Conservation (phyloP, 139 green algal species). For the Marvania coccoides region DNA sequence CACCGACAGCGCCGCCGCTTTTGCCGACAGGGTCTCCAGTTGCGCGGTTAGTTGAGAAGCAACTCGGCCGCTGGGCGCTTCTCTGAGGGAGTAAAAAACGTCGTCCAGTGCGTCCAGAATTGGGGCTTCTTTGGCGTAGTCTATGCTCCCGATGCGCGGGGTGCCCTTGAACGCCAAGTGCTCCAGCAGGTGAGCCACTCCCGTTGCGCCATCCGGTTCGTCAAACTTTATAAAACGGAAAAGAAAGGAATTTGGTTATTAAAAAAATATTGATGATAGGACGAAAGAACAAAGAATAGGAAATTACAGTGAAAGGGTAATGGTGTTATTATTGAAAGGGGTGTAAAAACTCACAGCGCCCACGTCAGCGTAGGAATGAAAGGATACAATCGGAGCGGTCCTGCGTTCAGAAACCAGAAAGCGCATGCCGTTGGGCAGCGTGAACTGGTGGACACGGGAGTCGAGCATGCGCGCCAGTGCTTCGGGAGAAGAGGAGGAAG, state of each 20-base stretch:
- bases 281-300: too few relatives aligned
- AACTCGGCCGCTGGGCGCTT: neutral
- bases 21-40: conserved; percentile 24
- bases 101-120: conserved; percentile 69
- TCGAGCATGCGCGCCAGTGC: conserved; percentile 29
- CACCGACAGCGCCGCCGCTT: conserved; percentile 41
- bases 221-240: too few relatives aligned
- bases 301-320: too few relatives aligned
- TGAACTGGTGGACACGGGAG: conserved; percentile 63
- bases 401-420: conserved; percentile 74
- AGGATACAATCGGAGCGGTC: conserved; percentile 60
- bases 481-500: neutral
- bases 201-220: conserved; percentile 62
- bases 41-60: conserved; percentile 18
- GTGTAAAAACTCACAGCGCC: too few relatives aligned
- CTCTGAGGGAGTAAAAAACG: neutral
- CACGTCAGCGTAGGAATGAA: conserved; percentile 67
- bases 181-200: conserved; percentile 82
- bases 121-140: conserved; percentile 33
- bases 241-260: too few relatives aligned
- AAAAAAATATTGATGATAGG: too few relatives aligned
- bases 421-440: conserved; percentile 75
- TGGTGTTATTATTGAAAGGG: too few relatives aligned
- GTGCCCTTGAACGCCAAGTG: conserved; percentile 82
- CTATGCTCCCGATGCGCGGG: conserved; percentile 33